A percentile compares a stretch with the other conserved stretches of the same genome.
Evolutionary conservation across 225 moss, liverwort and hornwort genomes (phyloP).

Genomic region (Polytrichum formosum): DNA sequence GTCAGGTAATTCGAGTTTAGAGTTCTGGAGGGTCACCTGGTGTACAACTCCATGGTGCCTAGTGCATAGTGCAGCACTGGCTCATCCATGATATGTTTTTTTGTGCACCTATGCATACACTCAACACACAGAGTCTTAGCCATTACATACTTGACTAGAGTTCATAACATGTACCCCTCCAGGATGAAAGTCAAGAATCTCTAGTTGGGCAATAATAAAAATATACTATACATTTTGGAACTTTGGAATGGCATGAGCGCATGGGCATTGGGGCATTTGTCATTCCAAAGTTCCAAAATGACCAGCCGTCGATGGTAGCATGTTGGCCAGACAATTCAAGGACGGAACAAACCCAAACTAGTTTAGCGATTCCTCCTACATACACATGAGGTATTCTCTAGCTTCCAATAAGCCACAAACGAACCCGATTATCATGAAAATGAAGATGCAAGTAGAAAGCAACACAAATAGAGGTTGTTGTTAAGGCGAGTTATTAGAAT

Average conservation of each 20-base stretch:
- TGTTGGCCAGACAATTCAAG: too few relatives aligned
- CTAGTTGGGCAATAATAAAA: too few relatives aligned
- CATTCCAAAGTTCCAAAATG: too few relatives aligned
- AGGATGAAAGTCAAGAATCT: not conserved
- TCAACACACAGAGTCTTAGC: not conserved
- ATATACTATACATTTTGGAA: too few relatives aligned
- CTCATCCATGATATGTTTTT: not conserved
- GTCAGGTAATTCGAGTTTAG: not conserved
- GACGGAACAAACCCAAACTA: too few relatives aligned
- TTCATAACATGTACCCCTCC: not conserved
- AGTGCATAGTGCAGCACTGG: not conserved
- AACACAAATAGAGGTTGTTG: not conserved
- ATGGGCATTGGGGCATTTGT: too few relatives aligned
- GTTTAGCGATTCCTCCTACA: too few relatives aligned
- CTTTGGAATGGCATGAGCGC: too few relatives aligned
- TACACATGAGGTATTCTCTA: too few relatives aligned
- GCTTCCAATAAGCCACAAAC: too few relatives aligned
- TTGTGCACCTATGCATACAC: not conserved
- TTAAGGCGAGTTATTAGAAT: not conserved
- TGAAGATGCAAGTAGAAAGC: not conserved
- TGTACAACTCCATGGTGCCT: not conserved
- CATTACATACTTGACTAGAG: not conserved
- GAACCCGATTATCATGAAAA: not conserved
- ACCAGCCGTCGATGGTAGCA: too few relatives aligned
- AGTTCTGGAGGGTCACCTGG: not conserved